A percentile compares a stretch with the other conserved stretches of the same genome.
Conservation (phyloP, 768 basidiomycete genomes). For the Rhodotorula graminis region DNA sequence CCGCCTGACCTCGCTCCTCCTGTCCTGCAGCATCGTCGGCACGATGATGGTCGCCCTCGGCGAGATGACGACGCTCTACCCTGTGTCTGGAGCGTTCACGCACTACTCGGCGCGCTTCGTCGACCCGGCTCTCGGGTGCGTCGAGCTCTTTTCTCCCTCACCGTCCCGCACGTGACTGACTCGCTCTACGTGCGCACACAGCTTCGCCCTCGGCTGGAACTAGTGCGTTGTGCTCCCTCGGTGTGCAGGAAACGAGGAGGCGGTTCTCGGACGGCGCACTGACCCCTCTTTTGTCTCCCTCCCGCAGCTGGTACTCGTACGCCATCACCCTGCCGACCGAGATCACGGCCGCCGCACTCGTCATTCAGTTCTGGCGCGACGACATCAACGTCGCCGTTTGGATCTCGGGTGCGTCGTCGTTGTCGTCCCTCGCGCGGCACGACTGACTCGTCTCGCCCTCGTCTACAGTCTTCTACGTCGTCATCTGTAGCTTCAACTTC, state of each 20-base stretch:
- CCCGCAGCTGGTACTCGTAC: conserved; percentile 35
- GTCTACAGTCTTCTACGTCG: conserved; percentile 28
- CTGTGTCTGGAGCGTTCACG: conserved; percentile 49
- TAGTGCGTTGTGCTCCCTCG: background rate
- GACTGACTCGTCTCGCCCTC: background rate
- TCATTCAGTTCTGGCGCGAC: conserved; percentile 35
- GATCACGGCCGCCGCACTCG: conserved; percentile 35
- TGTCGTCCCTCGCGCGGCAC: no score
- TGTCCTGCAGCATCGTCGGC: conserved; percentile 24
- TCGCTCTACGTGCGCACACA: background rate
- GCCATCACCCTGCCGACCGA: conserved; percentile 13
- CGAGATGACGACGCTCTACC: conserved; percentile 46
- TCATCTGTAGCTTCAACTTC: conserved; percentile 39
- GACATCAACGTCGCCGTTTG: conserved; percentile 36
- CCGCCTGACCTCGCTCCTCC: no score
- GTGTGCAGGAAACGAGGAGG: no score
- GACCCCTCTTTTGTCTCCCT: background rate
- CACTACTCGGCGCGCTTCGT: conserved; percentile 52
- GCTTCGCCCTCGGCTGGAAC: conserved; percentile 27
- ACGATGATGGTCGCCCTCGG: conserved; percentile 45
- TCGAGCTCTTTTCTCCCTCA: no score
- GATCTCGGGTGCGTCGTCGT: background rate
- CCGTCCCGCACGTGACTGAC: background rate
- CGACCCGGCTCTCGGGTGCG: conserved; percentile 47
- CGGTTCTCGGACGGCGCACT: no score